Evolutionary conservation across 306 rosid species (phyloP), one percentile per base, ranked within the genome.

Genomic region (Albizia julibrissin): DNA sequence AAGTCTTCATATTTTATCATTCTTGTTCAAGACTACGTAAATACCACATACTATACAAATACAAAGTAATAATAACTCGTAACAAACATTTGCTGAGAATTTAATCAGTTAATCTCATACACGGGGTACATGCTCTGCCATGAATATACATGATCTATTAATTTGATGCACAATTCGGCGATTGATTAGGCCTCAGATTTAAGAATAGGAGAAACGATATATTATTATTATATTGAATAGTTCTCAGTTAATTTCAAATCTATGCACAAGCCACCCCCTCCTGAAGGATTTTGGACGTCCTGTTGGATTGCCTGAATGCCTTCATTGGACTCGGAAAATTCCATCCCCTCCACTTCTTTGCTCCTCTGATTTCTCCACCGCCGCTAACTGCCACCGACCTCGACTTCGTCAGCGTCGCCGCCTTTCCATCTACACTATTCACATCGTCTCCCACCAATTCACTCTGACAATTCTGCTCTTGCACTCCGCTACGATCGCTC

Each of bases 261-360:
- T 90, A 79, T 86, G 83, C 90, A 91, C 81, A 68, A 94, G 94
- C 66, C 95, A 89, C 49, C 89, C 92, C 76, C 31, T 85, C 93
- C 33, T 84, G 89, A 79, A 84, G 88, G 33, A 87, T 86, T 86
- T 90, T 93, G 0, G 96, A 66, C 1, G 77, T 80, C 83, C 47
- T 69, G 27, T 89, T 92, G 3, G 89, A 44, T 74, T 91, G 97
- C 91, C 99, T 89, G 89, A 95, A 91, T 42, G 82, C 96, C 88
- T 91, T 93, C 43, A 93, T 91, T 81, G 99, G 97, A 33, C 99
- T 93, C 69, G 93, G 93, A 74, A 95, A 93, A 46, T 86, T 75
- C 98, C 99, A 93, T 3, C 97, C 84, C 73, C 56, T 85, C 0
- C 91, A 86, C 62, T 91, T 93, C 58, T 79, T 65, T 71, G 86